Evolutionary conservation across 1,139 yeast genomes (phyloP).

Genomic region (Taiozyma sp.): DNA sequence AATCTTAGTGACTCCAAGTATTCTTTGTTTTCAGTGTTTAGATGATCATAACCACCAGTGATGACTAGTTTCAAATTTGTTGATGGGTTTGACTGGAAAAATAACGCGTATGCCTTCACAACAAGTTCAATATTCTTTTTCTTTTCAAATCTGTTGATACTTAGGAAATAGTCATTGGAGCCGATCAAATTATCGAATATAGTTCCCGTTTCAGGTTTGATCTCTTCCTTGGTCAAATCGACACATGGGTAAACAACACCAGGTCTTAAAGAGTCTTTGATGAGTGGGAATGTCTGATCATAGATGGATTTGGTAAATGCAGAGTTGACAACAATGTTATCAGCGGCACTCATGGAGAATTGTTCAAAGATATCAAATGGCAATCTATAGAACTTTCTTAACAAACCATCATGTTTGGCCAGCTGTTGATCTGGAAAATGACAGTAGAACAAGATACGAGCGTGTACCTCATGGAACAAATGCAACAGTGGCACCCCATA

Average conservation of each 20-base stretch:
- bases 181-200: constrained; percentile 19
- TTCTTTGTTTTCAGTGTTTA: constrained; percentile 72
- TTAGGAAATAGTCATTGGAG: constrained; percentile 45
- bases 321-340: constrained; percentile 82
- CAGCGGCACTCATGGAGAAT: constrained; percentile 72
- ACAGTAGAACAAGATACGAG: constrained; percentile 71
- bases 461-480: constrained; percentile 35
- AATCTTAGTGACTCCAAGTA: constrained; percentile 58
- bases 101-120: constrained; percentile 51
- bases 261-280: constrained; percentile 39
- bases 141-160: constrained; percentile 84
- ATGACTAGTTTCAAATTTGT: constrained; percentile 47
- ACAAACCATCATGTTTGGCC: constrained; percentile 50
- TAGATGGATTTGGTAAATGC: constrained; percentile 74
- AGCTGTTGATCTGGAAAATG: constrained; percentile 93
- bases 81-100: constrained; percentile 21
- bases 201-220: constrained; percentile 18
- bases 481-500: constrained; percentile 77
- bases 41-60: constrained; percentile 90
- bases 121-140: constrained; percentile 84
- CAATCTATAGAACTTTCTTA: constrained; percentile 63
- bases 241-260: constrained; percentile 91
- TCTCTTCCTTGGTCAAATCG: constrained; percentile 30
- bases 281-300: constrained; percentile 49
- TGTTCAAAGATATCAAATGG: constrained; percentile 86